Percentiles rank a stretch among this genome's conserved stretches.
Evolutionary conservation across 768 basidiomycete genomes (phyloP).

Genomic region (Tulasnella sp.): DNA sequence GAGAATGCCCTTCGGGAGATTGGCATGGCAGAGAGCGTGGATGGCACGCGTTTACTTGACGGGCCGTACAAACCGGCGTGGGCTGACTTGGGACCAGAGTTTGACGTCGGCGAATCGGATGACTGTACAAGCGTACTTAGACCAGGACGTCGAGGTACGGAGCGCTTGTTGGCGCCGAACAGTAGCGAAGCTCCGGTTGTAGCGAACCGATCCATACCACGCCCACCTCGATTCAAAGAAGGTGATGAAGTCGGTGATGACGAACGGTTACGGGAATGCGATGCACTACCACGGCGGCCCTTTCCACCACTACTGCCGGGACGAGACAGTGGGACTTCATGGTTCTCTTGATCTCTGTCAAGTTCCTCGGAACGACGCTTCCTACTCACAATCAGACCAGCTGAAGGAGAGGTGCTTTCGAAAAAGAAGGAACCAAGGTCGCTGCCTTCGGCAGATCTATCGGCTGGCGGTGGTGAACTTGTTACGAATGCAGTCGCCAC

Average conservation of each 20-base stretch:
- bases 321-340: not conserved
- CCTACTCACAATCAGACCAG: not conserved
- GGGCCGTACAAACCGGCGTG: conserved; percentile 9
- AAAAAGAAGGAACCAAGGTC: conserved; percentile 31
- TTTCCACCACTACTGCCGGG: not conserved
- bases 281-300: conserved; percentile 18
- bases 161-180: not conserved
- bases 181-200: conserved; percentile 25
- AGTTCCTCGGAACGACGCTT: conserved; percentile 11
- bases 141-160: not conserved
- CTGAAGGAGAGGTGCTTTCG: conserved; percentile 14
- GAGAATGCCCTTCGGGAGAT: not conserved
- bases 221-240: conserved; percentile 31
- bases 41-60: not conserved
- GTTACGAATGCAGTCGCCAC: conserved; percentile 23
- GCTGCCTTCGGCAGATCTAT: conserved; percentile 41
- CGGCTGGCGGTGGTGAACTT: conserved; percentile 23
- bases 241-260: conserved; percentile 41
- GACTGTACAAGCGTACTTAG: not conserved
- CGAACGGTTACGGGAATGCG: conserved; percentile 33
- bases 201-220: conserved; percentile 28
- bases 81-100: not conserved
- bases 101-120: not conserved
- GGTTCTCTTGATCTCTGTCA: conserved; percentile 7
- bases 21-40: not conserved